These are phyloP conservation scores for Rhodotorula sp. DNA, from an alignment of 1,284 basidiomycete genomes.

Conservation along the genomic window DNA sequence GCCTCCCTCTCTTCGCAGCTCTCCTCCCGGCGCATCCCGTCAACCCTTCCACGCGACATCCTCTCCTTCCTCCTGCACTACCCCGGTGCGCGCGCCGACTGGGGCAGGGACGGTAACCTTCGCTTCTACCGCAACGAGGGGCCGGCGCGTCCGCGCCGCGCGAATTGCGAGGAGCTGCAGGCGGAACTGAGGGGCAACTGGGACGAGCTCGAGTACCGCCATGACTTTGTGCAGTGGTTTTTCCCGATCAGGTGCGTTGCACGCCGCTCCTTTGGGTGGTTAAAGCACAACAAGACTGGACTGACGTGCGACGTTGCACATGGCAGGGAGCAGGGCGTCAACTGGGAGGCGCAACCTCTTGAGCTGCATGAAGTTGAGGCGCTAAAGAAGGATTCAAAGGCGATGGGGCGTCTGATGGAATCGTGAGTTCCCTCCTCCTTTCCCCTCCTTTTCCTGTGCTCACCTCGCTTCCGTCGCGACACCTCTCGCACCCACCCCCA, in stretches of 20 bases:
- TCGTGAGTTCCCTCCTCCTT: conserved; percentile 5
- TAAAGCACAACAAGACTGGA: no score
- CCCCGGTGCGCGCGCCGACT: neutral
- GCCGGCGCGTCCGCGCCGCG: conserved; percentile 13
- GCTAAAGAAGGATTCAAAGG: conserved; percentile 7
- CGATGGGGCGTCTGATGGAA: conserved; percentile 25
- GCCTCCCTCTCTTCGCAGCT: neutral
- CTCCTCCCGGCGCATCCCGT: neutral
- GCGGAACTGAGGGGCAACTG: conserved; percentile 27
- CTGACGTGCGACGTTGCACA: neutral
- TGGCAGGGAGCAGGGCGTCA: conserved; percentile 33
- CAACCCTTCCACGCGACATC: conserved; percentile 27
- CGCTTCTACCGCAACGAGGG: conserved; percentile 24
- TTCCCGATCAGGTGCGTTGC: conserved; percentile 25
- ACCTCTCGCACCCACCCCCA: neutral
- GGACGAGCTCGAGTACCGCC: conserved; percentile 27
- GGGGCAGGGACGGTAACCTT: neutral
- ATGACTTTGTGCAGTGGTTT: conserved; percentile 37
- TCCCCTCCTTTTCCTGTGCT: neutral
- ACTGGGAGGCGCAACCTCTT: conserved; percentile 33
- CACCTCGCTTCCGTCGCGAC: no score
- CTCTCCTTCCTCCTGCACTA: conserved; percentile 23
- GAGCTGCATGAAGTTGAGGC: conserved; percentile 22
- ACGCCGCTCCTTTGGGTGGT: neutral
- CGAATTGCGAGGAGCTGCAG: conserved; percentile 24